These are phyloP conservation scores for Jacaranda copaia DNA, from an alignment of 257 asterid species.

Conservation along the genomic window DNA sequence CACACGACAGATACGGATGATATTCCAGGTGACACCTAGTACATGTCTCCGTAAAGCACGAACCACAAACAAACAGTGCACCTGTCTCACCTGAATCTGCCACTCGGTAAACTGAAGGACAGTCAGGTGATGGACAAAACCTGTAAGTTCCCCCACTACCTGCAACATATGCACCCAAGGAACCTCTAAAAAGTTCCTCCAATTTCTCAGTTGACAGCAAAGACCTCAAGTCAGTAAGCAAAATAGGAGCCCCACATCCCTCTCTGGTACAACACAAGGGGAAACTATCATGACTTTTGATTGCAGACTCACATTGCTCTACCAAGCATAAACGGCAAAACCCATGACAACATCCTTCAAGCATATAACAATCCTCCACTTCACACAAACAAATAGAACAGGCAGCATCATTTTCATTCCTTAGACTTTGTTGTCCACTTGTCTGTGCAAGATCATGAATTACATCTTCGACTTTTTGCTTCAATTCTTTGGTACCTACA, in stretches of 20 bases:
- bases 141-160: slow-evolving; percentile 67
- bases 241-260: slow-evolving; percentile 59
- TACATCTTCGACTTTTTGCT: slow-evolving; percentile 65
- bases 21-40: slow-evolving; percentile 86
- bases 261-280: slow-evolving; percentile 64
- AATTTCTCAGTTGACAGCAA: slow-evolving; percentile 62
- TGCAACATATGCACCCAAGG: slow-evolving; percentile 73
- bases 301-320: slow-evolving; percentile 81
- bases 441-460: slow-evolving; percentile 56
- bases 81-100: slow-evolving; percentile 41
- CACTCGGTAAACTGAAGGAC: slow-evolving; percentile 80
- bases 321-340: slow-evolving; percentile 80
- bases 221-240: slow-evolving; percentile 69
- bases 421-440: slow-evolving; percentile 40
- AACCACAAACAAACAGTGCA: slow-evolving; percentile 65
- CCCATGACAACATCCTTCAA: slow-evolving; percentile 72
- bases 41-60: slow-evolving; percentile 85
- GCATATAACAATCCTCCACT: slow-evolving; percentile 68
- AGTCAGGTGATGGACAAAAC: slow-evolving; percentile 95
- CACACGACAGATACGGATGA: slow-evolving; percentile 76
- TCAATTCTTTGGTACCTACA: slow-evolving; percentile 64
- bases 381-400: slow-evolving; percentile 92
- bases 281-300: slow-evolving; percentile 63
- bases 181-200: slow-evolving; percentile 86
- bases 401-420: slow-evolving; percentile 38